Percentiles rank a stretch among this genome's conserved stretches.
phyloP scores from a whole-genome alignment of 352 stramenopile species.

The Globisporangium uncinulatum region DNA sequence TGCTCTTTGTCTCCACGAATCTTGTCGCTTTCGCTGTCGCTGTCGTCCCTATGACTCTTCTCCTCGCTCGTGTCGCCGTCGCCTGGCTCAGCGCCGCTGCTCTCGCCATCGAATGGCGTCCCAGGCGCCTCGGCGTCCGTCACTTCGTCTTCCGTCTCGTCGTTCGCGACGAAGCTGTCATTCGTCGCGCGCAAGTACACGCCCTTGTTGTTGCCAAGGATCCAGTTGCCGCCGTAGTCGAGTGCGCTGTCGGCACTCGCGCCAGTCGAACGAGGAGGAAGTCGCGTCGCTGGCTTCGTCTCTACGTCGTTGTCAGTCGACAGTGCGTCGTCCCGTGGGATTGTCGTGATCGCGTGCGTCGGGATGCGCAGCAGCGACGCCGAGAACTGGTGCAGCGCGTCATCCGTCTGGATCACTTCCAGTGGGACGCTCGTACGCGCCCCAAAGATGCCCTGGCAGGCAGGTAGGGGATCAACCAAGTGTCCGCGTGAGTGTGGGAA shows the following conservation, averaged over 20 bases:
- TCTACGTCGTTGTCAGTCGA: slow-evolving; percentile 14
- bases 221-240: slow-evolving; percentile 73
- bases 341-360: slow-evolving; percentile 71
- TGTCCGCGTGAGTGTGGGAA: no score
- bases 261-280: background rate
- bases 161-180: slow-evolving; percentile 58
- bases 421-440: slow-evolving; percentile 26
- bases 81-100: slow-evolving; percentile 1
- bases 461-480: no score
- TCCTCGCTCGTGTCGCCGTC: slow-evolving; percentile 6
- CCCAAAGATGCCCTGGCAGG: slow-evolving; percentile 37
- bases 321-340: slow-evolving; percentile 54
- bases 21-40: slow-evolving; percentile 11
- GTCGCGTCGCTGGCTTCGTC: background rate
- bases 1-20: background rate
- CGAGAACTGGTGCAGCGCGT: slow-evolving; percentile 59
- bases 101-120: slow-evolving; percentile 29
- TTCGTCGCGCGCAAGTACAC: slow-evolving; percentile 69
- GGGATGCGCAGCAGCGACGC: slow-evolving; percentile 62
- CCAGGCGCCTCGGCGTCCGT: slow-evolving; percentile 34
- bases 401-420: slow-evolving; percentile 50
- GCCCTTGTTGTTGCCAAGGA: slow-evolving; percentile 72
- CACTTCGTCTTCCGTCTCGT: slow-evolving; percentile 60
- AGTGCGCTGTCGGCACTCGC: background rate
- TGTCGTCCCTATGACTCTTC: slow-evolving; percentile 2